Evolutionary conservation across 179 eudicot species (phyloP).

Genomic region (Vitellaria paradoxa): DNA sequence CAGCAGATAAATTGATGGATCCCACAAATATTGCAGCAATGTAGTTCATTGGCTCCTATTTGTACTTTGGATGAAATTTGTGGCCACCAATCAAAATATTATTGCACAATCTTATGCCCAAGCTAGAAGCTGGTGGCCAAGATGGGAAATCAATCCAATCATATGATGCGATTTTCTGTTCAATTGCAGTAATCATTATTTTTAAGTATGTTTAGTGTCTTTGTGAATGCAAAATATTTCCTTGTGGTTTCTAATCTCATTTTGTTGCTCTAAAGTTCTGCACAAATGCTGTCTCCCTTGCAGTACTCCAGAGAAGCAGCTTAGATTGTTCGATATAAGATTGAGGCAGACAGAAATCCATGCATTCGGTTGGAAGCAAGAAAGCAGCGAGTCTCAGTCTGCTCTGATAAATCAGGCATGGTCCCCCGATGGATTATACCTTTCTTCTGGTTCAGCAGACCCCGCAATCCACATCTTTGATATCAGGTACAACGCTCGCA

Average conservation of each 20-base stretch:
- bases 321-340: constrained; percentile 75
- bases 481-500: constrained; percentile 65
- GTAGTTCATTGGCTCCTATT: too few species aligned
- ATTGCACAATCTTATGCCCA: not conserved
- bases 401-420: constrained; percentile 94
- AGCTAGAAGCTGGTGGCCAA: not conserved
- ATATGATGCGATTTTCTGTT: not conserved
- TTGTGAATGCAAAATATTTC: not conserved
- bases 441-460: constrained; percentile 93
- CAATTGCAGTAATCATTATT: not conserved
- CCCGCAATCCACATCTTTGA: constrained; percentile 86
- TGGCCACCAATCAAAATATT: too few species aligned
- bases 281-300: constrained; percentile 12
- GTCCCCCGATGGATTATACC: constrained; percentile 93
- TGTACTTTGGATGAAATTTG: too few species aligned
- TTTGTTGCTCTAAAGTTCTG: not conserved
- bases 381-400: constrained; percentile 90
- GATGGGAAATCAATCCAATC: not conserved
- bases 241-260: not conserved
- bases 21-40: not conserved
- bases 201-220: not conserved
- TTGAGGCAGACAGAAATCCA: constrained; percentile 73
- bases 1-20: not conserved
- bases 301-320: constrained; percentile 90
- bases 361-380: constrained; percentile 94